Base-by-base conservation (phyloP, 345 rosid species). In the Raphanus raphanistrum region DNA sequence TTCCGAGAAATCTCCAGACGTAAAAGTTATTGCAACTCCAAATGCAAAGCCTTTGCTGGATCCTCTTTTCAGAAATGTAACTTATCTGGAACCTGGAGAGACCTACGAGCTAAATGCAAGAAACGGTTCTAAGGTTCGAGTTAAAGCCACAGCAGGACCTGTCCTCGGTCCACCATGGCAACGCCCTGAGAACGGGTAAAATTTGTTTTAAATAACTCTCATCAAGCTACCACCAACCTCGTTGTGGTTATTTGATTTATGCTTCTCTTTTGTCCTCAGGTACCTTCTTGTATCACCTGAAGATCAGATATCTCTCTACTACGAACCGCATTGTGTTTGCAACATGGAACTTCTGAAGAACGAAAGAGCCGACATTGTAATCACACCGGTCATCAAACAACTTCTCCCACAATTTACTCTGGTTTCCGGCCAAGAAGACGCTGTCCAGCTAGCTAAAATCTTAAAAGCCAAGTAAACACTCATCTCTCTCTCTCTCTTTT, bases 131-230 rank as follows among this genome's bases (percentile, higher is more conserved):
- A 86, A 88, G 62, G 83, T 89, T 72, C 84, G 74, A 82, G 85
- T 92, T 64, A 71, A 84, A 79, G 98, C 94, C 25, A 90, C 94
- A 15, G 90, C 95, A 36, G 98, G 97, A 66, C 97, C 98, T 72
- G 83, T 94, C 60, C 85, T 92, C 0, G 98, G 98, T 82, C 98
- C 95, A 82, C 98, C 97, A 28, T 94, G 98, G 98, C 97, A 94
- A 84, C 91, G 91, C 21, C 98, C 97, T 43, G 98, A 92, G 84
- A 94, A 90, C 38, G 98, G 97, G 91, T 92, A 86, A 73, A 27
- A 2, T 25, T 28, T 21, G n/a, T 28, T 21, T 2, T 0, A 26
- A 50, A 36, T 2, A 41, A 41, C 57, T 68, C 59, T 28, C 52
- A 50, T 62, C 41, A 73, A 59, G 4, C 64, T 62, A 55, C 21